phyloP scores from a whole-genome alignment of 495 filamentous ascomycete species.

The Podospora bellae-mahoneyi region DNA sequence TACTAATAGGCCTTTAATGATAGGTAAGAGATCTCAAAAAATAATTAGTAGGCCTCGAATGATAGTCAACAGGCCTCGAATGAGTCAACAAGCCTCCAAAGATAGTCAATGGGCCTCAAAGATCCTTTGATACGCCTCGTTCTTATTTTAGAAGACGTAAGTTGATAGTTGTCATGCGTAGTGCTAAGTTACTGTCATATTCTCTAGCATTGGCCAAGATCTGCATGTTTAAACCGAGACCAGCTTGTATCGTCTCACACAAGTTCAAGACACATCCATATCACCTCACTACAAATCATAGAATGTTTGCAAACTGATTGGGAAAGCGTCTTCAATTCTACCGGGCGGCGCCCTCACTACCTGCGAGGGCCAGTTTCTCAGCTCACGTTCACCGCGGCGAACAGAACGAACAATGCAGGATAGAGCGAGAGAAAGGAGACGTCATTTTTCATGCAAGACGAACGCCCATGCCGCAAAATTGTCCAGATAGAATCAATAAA shows the following conservation, averaged over 20 bases:
- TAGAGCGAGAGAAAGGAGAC: constrained; percentile 11
- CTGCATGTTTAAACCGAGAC: no score
- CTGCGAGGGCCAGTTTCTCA: constrained; percentile 25
- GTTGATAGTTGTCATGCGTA: no score
- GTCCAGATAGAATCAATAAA: constrained; percentile 18
- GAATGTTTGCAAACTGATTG: neutral
- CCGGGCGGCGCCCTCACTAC: constrained; percentile 28
- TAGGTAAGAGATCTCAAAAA: no score
- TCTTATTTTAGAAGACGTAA: no score
- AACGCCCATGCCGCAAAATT: constrained; percentile 2
- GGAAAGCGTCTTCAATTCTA: constrained; percentile 31
- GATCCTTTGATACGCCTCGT: no score
- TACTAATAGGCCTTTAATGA: no score
- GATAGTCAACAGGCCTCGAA: no score
- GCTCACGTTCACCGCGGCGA: neutral
- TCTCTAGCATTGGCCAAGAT: no score
- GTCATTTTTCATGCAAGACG: constrained; percentile 4
- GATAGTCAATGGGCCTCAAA: no score
- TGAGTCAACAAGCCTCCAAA: no score
- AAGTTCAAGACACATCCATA: neutral
- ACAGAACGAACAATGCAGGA: constrained; percentile 12
- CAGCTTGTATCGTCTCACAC: neutral
- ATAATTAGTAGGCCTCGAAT: no score
- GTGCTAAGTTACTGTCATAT: no score
- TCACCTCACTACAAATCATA: neutral